Evolutionary conservation across 306 rosid genomes (phyloP), one percentile per base, ranked within the genome.

Genomic region (Dryas drummondii): DNA sequence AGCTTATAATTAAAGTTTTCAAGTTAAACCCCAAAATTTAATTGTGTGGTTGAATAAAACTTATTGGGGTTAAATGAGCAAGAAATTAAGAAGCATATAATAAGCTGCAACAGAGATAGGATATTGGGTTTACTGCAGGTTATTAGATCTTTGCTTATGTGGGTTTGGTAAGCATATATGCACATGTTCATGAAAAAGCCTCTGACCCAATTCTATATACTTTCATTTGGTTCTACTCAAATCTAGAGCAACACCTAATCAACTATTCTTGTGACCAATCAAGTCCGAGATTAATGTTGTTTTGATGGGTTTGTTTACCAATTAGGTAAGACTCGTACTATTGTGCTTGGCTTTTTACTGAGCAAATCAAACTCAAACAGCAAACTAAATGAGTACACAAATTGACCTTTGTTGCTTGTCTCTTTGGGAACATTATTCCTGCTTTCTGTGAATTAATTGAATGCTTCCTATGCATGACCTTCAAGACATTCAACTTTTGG

Each of bases 271-370:
- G 32, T 22, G 46, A 47, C 70, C 65, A 59, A 49, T 70, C 53
- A 5, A 49, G 54, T 14, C 37, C 56, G 41, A 77, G 46, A 55
- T 69, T 49, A 48, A 68, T 48, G 60, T 60, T 15, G 65, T 10
- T 40, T 63, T 60, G 73, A 55, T 66, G 55, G 46, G 40, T 54
- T 48, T n/a, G 55, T 54, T 44, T 55, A 46, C 75, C 53, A 69
- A 50, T 70, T 59, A 15, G 65, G 75, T 51, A 17, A 60, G 15
- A 37, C 46, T 46, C 51, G 62, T 69, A 56, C 9, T 9, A 13
- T 60, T 46, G 76, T 17, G 54, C 64, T 22, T 49, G 55, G 10
- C 50, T 56, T 56, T 66, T 37, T 26, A 16, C 46, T 22, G 54
- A 50, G 53, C 47, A 44, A 45, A 69, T 62, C 56, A 12, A 52